phyloP scores from a whole-genome alignment of 2,329 filamentous ascomycete species.

The Tothia fuscella region DNA sequence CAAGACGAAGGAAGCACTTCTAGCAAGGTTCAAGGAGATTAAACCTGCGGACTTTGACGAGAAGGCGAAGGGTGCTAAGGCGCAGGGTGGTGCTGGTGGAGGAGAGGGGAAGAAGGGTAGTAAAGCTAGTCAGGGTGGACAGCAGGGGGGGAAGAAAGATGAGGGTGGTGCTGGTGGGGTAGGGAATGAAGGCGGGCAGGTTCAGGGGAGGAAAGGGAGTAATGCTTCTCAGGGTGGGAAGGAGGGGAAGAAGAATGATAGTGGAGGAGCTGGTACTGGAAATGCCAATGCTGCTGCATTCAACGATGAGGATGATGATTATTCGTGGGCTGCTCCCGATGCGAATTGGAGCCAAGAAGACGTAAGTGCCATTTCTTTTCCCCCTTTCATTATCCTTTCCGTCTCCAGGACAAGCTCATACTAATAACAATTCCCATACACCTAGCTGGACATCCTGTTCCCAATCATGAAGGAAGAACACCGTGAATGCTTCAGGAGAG shows the following conservation, averaged over 20 bases:
- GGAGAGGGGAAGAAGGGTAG: conserved; percentile 12
- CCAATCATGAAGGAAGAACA: conserved; percentile 1
- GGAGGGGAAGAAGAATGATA: background rate
- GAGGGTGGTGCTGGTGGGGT: conserved; percentile 16
- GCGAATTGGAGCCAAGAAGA: conserved; percentile 5
- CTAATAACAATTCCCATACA: background rate
- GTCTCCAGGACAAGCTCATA: background rate
- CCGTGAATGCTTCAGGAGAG: conserved; percentile 1
- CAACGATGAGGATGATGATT: background rate
- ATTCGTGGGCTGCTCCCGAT: conserved; percentile 5
- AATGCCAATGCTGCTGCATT: background rate
- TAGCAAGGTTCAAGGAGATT: conserved; percentile 25
- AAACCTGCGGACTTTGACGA: conserved; percentile 17
- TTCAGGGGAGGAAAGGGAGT: background rate
- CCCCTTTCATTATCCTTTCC: background rate
- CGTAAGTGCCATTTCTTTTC: background rate
- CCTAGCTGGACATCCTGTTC: background rate
- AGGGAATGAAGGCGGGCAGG: conserved; percentile 11
- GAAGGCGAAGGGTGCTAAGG: conserved; percentile 14
- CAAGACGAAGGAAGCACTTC: conserved; percentile 16
- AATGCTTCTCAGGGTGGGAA: background rate
- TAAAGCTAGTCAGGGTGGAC: conserved; percentile 11
- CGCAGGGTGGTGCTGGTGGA: conserved; percentile 11
- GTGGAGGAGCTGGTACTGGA: background rate
- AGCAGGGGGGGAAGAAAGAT: conserved; percentile 12